Evolutionary conservation across 2,329 filamentous ascomycete genomes (phyloP), one percentile per base, ranked within the genome.

Genomic region (Stromatinia cepivora): DNA sequence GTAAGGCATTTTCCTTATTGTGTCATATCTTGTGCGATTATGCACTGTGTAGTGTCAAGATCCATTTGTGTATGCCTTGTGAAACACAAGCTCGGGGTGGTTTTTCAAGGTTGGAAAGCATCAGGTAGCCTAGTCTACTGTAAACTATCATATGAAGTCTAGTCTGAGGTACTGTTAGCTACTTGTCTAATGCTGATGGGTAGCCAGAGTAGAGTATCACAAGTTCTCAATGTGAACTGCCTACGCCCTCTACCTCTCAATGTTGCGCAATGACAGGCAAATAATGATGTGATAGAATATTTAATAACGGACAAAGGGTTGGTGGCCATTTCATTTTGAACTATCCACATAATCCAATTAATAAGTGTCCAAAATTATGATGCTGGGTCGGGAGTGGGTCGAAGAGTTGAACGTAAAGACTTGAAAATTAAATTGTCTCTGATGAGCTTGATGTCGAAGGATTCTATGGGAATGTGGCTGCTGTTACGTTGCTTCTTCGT

Each of bases 141-240:
- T n/a, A 63, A 52, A 25, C 9, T 63, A 52, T 39, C 36, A 34
- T 45, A 25, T 25, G 13, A 20, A 7, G 22, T 52, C 13, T 39
- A 52, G 31, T 63, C 59, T 46, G 28, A 28, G 9, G 22, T 39
- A 39, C 13, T 39, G n/a, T 63, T 25, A 52, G 61, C 61, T 63
- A 39, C 31, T 52, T 39, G 31, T 63, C 31, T 52, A 11, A 39
- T 63, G 25, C 22, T 52, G 8, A 50, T 39, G 22, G 13, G 31
- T 22, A 39, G 31, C 15, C 31, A 25, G 20, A 39, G 17, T 25
- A 17, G 31, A 46, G 31, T 39, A 2, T 39, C 0, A 10, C n/a
- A 31, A 36, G 6, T 10, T 20, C 13, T 28, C 22, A 62, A 36
- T 7, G 31, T 6, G 52, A 39, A 8, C 39, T 20, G 28, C 22